These are phyloP conservation scores for Friedmanniomyces simplex DNA, from an alignment of 495 filamentous ascomycete species.

Conservation along the genomic window DNA sequence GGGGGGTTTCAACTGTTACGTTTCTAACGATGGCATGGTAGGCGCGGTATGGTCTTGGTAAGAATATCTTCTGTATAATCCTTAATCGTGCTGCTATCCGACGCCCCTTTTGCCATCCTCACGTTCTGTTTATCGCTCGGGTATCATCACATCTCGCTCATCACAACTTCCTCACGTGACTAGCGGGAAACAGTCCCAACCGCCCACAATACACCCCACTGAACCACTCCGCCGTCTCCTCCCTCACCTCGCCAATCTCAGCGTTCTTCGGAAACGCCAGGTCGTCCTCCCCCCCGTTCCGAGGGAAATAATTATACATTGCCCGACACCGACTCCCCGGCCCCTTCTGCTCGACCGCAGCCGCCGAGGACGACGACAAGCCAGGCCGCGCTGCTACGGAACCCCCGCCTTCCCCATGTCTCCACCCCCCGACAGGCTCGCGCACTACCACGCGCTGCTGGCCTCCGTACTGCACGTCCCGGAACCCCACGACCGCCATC, in stretches of 20 bases:
- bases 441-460: conserved; percentile 44
- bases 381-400: too few species aligned
- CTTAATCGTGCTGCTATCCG: neutral
- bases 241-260: conserved; percentile 67
- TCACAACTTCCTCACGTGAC: conserved; percentile 46
- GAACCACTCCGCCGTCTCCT: conserved; percentile 75
- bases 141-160: too few species aligned
- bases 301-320: conserved; percentile 63
- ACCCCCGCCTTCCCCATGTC: conserved; percentile 37
- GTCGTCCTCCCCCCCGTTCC: conserved; percentile 52
- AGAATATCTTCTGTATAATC: neutral
- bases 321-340: conserved; percentile 55
- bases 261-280: conserved; percentile 72
- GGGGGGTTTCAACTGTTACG: too few species aligned
- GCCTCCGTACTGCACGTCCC: conserved; percentile 40
- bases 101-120: too few species aligned
- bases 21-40: too few species aligned
- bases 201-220: conserved; percentile 68
- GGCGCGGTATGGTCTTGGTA: neutral
- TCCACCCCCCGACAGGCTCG: conserved; percentile 64
- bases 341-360: conserved; percentile 55
- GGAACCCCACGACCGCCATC: conserved; percentile 69
- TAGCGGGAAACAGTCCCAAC: conserved; percentile 64
- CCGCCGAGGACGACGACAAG: too few species aligned
- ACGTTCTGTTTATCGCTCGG: too few species aligned